These are phyloP conservation scores for Corymbia citriodora DNA, from an alignment of 441 rosid species.

Conservation along the genomic window DNA sequence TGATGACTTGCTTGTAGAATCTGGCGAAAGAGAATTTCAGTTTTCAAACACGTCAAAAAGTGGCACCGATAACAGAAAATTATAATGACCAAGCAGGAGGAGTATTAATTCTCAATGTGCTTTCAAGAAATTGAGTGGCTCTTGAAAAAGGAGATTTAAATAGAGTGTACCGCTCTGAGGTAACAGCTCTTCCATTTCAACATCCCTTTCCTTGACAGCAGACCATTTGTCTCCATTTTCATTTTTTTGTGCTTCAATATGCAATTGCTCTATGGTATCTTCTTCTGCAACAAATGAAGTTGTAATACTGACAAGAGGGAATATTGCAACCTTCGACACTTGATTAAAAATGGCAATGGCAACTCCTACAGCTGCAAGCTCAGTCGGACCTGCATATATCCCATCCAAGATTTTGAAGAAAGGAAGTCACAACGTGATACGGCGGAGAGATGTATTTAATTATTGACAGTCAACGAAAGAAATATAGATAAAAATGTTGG, in stretches of 20 bases:
- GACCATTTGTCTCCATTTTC: neutral
- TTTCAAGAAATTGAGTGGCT: neutral
- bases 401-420: neutral
- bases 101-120: neutral
- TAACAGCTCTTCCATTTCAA: neutral
- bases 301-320: slow-evolving; percentile 12
- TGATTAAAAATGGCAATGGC: slow-evolving; percentile 12
- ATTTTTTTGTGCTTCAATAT: neutral
- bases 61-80: neutral
- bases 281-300: slow-evolving; percentile 13
- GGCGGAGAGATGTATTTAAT: neutral
- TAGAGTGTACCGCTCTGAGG: neutral
- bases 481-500: neutral
- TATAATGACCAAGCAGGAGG: neutral
- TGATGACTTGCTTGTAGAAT: neutral
- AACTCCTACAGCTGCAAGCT: slow-evolving; percentile 12
- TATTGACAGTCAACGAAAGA: neutral
- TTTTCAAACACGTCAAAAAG: neutral
- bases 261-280: neutral
- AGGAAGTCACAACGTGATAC: neutral
- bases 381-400: slow-evolving; percentile 4
- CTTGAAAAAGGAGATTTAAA: neutral
- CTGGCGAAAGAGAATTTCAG: neutral
- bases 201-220: neutral
- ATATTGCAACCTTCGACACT: slow-evolving; percentile 5